phyloP scores from a whole-genome alignment of 495 filamentous ascomycete species.

The Neurospora sp. region DNA sequence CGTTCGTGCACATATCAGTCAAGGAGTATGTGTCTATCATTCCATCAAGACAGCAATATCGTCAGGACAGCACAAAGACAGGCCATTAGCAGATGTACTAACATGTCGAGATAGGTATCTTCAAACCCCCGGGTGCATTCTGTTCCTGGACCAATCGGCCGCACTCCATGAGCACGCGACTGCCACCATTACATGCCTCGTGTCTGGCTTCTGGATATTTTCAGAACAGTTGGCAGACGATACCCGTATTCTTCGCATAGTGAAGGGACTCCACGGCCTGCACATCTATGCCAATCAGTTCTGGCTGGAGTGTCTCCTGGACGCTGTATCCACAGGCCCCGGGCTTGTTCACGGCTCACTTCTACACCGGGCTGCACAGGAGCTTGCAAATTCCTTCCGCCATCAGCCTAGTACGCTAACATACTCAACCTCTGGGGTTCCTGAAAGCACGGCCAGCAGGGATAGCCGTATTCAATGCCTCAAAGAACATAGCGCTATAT shows the following conservation, averaged over 20 bases:
- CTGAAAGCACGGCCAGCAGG: not conserved
- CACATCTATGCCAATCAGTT: not conserved
- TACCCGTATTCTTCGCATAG: not conserved
- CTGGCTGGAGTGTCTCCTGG: not conserved
- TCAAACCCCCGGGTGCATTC: slow-evolving; percentile 5
- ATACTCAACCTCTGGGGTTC: not conserved
- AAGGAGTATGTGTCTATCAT: slow-evolving; percentile 19
- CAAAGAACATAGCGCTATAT: not conserved
- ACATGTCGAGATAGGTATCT: slow-evolving; percentile 11
- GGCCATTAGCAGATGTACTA: not conserved
- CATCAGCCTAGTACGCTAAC: not conserved
- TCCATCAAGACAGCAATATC: not conserved
- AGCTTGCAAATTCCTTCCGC: not conserved
- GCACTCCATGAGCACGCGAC: slow-evolving; percentile 9
- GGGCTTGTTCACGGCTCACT: not conserved
- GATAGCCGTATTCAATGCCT: not conserved
- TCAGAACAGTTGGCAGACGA: not conserved
- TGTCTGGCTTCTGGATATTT: slow-evolving; percentile 7
- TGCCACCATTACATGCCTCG: slow-evolving; percentile 10
- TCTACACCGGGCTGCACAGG: not conserved
- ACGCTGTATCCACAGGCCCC: not conserved
- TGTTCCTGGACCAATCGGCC: slow-evolving; percentile 3
- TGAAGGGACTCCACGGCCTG: not conserved
- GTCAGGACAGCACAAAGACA: not conserved
- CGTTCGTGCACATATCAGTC: slow-evolving; percentile 24